phyloP scores from a whole-genome alignment of 495 filamentous ascomycete genomes.

The Paragyromitra xinjiangensis region DNA sequence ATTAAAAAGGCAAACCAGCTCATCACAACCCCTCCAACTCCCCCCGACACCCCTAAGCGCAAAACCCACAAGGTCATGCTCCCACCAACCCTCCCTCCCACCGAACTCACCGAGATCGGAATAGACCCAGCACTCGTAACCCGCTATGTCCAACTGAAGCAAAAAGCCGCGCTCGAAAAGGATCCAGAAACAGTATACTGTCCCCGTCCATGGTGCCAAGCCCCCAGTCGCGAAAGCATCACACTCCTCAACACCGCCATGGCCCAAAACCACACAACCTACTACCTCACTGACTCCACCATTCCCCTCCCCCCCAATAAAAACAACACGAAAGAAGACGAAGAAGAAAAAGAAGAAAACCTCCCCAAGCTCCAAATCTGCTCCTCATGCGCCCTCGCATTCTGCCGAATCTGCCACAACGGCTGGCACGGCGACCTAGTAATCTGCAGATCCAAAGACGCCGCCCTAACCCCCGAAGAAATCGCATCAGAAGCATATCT shows the following conservation, averaged over 20 bases:
- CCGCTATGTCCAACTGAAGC: slow-evolving; percentile 86
- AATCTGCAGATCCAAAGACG: slow-evolving; percentile 68
- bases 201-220: slow-evolving; percentile 91
- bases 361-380: slow-evolving; percentile 74
- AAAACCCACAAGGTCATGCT: slow-evolving; percentile 62
- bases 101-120: slow-evolving; percentile 87
- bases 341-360: background rate
- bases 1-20: slow-evolving; percentile 65
- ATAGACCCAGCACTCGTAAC: slow-evolving; percentile 76
- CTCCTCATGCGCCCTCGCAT: slow-evolving; percentile 89
- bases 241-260: slow-evolving; percentile 59
- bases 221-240: slow-evolving; percentile 76
- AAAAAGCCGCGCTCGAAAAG: slow-evolving; percentile 88
- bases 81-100: slow-evolving; percentile 74
- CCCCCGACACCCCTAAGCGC: slow-evolving; percentile 47
- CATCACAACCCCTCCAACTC: slow-evolving; percentile 25
- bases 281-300: slow-evolving; percentile 62
- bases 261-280: slow-evolving; percentile 64
- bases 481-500: slow-evolving; percentile 84
- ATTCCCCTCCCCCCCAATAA: too few relatives aligned
- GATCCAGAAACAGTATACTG: slow-evolving; percentile 95
- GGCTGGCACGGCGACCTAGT: slow-evolving; percentile 90
- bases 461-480: slow-evolving; percentile 81
- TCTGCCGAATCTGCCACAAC: slow-evolving; percentile 75
- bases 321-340: slow-evolving; percentile 33